Evolutionary conservation across 371 early-diverging fungal genomes (phyloP).

Genomic region (Smittium culicis): DNA sequence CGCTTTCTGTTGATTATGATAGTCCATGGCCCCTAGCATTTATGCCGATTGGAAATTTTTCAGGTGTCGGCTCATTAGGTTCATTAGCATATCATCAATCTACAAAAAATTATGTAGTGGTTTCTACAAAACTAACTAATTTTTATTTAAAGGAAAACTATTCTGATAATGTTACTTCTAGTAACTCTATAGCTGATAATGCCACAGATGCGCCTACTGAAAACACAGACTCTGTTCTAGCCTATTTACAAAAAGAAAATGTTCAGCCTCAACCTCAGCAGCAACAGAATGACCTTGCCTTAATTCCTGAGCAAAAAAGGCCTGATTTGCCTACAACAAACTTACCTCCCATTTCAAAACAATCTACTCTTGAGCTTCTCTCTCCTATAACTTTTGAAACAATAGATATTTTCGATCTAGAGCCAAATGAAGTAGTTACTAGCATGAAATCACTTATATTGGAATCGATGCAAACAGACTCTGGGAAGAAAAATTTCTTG

Average conservation of each 20-base stretch:
- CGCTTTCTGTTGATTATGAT: conserved; percentile 57
- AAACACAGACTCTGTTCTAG: conserved; percentile 8
- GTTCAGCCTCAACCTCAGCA: conserved; percentile 9
- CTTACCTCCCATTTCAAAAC: conserved; percentile 47
- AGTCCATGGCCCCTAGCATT: conserved; percentile 73
- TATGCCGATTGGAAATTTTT: conserved; percentile 58
- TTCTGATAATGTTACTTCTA: conserved; percentile 1
- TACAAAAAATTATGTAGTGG: conserved; percentile 61
- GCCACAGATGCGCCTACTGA: conserved; percentile 10
- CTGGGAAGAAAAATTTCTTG: conserved; percentile 74
- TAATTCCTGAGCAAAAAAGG: conserved; percentile 24
- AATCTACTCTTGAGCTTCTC: conserved; percentile 64
- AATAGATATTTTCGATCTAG: conserved; percentile 54
- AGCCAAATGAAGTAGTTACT: conserved; percentile 75
- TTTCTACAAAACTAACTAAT: conserved; percentile 46
- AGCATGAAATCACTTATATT: conserved; percentile 64
- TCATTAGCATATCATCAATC: conserved; percentile 61
- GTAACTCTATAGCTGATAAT: conserved; percentile 10
- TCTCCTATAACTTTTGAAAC: conserved; percentile 93
- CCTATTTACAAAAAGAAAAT: background rate
- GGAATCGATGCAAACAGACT: conserved; percentile 72
- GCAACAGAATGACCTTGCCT: background rate
- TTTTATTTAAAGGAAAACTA: conserved; percentile 47
- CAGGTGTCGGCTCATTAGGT: conserved; percentile 26
- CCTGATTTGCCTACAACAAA: conserved; percentile 32